Conservation (phyloP, 495 filamentous ascomycete species). For the Pseudevernia furfuracea region DNA sequence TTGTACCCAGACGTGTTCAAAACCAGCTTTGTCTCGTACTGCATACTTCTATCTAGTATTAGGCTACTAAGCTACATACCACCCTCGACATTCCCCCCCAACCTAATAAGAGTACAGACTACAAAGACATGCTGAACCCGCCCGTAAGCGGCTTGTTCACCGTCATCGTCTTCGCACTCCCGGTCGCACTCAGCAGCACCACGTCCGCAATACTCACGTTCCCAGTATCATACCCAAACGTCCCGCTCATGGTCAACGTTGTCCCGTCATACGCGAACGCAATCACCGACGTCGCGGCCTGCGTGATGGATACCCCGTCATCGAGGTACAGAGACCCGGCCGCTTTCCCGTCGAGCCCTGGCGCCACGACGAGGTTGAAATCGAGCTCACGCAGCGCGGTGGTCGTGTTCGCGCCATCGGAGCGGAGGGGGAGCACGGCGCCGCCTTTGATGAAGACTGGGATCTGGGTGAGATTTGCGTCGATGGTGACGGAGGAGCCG, state of each 20-base stretch:
- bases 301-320: slow-evolving; percentile 51
- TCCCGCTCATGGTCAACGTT: slow-evolving; percentile 43
- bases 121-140: slow-evolving; percentile 3
- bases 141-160: slow-evolving; percentile 2
- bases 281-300: slow-evolving; percentile 41
- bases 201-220: slow-evolving; percentile 6
- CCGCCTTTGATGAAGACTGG: slow-evolving; percentile 68
- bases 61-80: background rate
- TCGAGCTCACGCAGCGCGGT: slow-evolving; percentile 54
- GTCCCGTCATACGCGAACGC: slow-evolving; percentile 47
- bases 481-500: slow-evolving; percentile 45
- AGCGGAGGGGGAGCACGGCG: slow-evolving; percentile 57
- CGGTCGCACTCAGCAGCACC: slow-evolving; percentile 1
- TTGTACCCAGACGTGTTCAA: too few relatives aligned
- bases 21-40: too few relatives aligned
- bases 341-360: slow-evolving; percentile 43
- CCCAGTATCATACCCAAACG: slow-evolving; percentile 38
- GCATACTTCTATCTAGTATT: background rate
- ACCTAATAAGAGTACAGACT: background rate
- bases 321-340: slow-evolving; percentile 53
- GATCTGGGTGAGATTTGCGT: slow-evolving; percentile 54
- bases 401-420: slow-evolving; percentile 60
- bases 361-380: slow-evolving; percentile 65
- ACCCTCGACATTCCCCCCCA: background rate
- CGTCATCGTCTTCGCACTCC: background rate